phyloP scores from a whole-genome alignment of 495 filamentous ascomycete species.

The Elaphomyces granulatus region DNA sequence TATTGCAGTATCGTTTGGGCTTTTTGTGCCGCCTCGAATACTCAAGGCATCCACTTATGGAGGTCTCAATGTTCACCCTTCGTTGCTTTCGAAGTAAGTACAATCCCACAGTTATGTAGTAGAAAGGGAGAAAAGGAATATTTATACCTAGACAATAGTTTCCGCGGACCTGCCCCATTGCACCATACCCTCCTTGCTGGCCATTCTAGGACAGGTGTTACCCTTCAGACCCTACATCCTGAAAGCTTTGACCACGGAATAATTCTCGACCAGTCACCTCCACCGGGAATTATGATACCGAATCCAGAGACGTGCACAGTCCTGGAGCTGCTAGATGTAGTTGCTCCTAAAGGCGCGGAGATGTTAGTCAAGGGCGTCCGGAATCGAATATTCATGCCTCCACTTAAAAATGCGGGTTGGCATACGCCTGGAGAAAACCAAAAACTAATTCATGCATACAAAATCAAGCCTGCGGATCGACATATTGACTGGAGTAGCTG shows the following conservation, averaged over 20 bases:
- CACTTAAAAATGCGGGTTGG: constrained; percentile 32
- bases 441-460: constrained; percentile 30
- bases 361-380: constrained; percentile 48
- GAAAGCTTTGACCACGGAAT: constrained; percentile 60
- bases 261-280: constrained; percentile 53
- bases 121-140: neutral
- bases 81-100: constrained; percentile 69
- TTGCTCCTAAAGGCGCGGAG: constrained; percentile 36
- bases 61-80: constrained; percentile 89
- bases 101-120: neutral
- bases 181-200: constrained; percentile 59
- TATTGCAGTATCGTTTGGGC: constrained; percentile 90
- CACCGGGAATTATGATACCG: constrained; percentile 37
- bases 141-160: constrained; percentile 27
- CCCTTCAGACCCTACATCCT: constrained; percentile 71
- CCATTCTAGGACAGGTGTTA: constrained; percentile 47
- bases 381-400: constrained; percentile 49
- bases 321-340: constrained; percentile 23
- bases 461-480: constrained; percentile 38
- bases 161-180: constrained; percentile 63
- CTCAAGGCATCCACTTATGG: constrained; percentile 58
- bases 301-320: constrained; percentile 28
- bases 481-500: constrained; percentile 40
- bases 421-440: constrained; percentile 5
- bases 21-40: constrained; percentile 68